Conservation (phyloP, 2,329 filamentous ascomycete species). For the Colletotrichum scovillei region DNA sequence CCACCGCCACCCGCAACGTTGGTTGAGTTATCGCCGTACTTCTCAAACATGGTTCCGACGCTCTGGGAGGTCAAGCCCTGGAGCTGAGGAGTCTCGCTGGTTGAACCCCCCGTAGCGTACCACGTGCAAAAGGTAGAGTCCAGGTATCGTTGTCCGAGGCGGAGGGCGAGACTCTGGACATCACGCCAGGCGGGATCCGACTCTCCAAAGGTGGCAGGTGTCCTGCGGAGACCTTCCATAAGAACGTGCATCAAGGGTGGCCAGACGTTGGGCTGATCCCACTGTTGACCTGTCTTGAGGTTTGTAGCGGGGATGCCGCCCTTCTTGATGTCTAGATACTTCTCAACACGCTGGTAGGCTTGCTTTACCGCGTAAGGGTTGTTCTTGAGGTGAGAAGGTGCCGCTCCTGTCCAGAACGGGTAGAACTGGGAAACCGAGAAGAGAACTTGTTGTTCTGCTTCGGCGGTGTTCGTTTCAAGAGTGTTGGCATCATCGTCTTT, state of each 20-base stretch:
- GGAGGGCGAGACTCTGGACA: slow-evolving; percentile 66
- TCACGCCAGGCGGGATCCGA: slow-evolving; percentile 65
- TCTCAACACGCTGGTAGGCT: slow-evolving; percentile 64
- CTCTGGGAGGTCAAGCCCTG: slow-evolving; percentile 54
- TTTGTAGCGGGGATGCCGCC: slow-evolving; percentile 74
- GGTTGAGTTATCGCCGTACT: slow-evolving; percentile 71
- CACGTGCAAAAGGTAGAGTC: slow-evolving; percentile 78
- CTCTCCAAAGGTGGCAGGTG: slow-evolving; percentile 64
- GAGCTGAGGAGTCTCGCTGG: slow-evolving; percentile 62
- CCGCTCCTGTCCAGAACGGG: slow-evolving; percentile 77
- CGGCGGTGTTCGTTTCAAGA: slow-evolving; percentile 57
- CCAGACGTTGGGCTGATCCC: slow-evolving; percentile 79
- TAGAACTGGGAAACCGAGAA: slow-evolving; percentile 72
- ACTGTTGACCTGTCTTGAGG: slow-evolving; percentile 70
- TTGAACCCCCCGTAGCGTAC: slow-evolving; percentile 74
- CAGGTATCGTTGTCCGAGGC: slow-evolving; percentile 73
- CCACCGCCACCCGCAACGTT: slow-evolving; percentile 73
- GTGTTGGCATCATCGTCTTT: slow-evolving; percentile 57
- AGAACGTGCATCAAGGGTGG: slow-evolving; percentile 74
- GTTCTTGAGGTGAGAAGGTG: slow-evolving; percentile 65
- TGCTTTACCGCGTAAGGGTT: slow-evolving; percentile 68
- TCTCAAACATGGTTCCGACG: slow-evolving; percentile 76
- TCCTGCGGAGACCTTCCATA: slow-evolving; percentile 71
- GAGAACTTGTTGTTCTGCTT: slow-evolving; percentile 65
- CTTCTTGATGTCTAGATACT: slow-evolving; percentile 60